Conservation (phyloP, 495 filamentous ascomycete genomes). For the Hypomontagnella submonticulosa region DNA sequence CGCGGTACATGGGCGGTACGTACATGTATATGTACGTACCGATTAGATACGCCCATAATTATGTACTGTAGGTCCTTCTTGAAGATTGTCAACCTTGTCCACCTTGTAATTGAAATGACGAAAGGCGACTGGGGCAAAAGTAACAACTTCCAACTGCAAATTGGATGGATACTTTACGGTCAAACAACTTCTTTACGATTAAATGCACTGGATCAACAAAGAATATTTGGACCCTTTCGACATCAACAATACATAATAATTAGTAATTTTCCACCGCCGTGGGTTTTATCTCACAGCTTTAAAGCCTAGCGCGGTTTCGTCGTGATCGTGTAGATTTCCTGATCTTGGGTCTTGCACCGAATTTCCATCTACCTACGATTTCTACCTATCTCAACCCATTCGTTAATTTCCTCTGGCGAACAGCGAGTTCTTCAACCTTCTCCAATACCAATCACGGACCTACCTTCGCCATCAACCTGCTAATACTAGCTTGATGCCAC, state of each 20-base stretch:
- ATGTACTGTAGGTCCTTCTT: too few species aligned
- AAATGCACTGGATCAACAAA: not conserved
- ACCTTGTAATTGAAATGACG: not conserved
- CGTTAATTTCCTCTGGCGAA: slow-evolving; percentile 5
- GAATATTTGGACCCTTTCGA: not conserved
- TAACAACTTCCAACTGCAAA: too few species aligned
- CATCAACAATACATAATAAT: slow-evolving; percentile 1
- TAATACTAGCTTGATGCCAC: slow-evolving; percentile 1
- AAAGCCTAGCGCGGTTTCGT: too few species aligned
- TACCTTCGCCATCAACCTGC: slow-evolving; percentile 4
- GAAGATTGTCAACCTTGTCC: too few species aligned
- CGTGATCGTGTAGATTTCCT: not conserved
- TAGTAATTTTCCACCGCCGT: not conserved
- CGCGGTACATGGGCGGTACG: not conserved
- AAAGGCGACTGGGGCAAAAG: too few species aligned
- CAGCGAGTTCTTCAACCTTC: slow-evolving; percentile 8
- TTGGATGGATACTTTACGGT: too few species aligned
- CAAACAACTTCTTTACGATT: not conserved
- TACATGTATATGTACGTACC: not conserved
- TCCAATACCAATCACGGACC: not conserved
- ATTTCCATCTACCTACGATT: slow-evolving; percentile 3
- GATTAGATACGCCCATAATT: too few species aligned
- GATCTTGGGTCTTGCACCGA: slow-evolving; percentile 20
- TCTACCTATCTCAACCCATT: slow-evolving; percentile 7
- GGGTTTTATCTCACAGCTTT: not conserved